Evolutionary conservation across 345 rosid genomes (phyloP).

Genomic region (Salix udensis): DNA sequence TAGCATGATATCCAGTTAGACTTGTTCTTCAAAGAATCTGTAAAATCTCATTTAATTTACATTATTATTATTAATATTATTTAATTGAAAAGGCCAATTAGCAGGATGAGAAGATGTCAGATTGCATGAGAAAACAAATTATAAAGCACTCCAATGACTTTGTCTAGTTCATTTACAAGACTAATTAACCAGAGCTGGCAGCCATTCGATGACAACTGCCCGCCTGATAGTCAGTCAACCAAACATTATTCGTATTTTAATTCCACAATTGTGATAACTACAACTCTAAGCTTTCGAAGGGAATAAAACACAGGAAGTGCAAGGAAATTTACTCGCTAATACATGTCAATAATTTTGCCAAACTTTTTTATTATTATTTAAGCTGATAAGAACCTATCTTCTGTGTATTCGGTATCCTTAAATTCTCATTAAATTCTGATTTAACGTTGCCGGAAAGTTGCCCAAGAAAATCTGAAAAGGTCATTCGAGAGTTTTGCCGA

Average conservation of each 20-base stretch:
- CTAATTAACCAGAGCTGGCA: neutral
- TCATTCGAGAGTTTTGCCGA: neutral
- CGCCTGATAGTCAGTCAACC: neutral
- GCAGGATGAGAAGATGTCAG: neutral
- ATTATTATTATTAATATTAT: too few relatives aligned
- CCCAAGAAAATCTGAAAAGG: neutral
- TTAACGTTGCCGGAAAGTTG: neutral
- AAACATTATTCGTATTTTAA: neutral
- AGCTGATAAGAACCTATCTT: neutral
- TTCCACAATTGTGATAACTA: neutral
- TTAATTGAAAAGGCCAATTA: too few relatives aligned
- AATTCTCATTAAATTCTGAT: neutral
- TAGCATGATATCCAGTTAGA: neutral
- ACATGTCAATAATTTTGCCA: neutral
- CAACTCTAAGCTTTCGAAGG: neutral
- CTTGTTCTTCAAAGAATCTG: neutral
- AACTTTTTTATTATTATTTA: neutral
- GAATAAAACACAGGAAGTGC: neutral
- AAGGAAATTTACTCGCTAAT: neutral
- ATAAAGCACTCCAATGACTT: neutral
- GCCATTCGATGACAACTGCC: neutral
- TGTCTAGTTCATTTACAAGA: neutral
- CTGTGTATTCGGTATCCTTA: neutral
- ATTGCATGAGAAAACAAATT: neutral
- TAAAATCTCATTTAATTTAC: neutral